Percentiles rank a stretch among this genome's conserved stretches.
Conservation (phyloP, 2,329 filamentous ascomycete genomes). For the Verticillium nonalfalfae region DNA sequence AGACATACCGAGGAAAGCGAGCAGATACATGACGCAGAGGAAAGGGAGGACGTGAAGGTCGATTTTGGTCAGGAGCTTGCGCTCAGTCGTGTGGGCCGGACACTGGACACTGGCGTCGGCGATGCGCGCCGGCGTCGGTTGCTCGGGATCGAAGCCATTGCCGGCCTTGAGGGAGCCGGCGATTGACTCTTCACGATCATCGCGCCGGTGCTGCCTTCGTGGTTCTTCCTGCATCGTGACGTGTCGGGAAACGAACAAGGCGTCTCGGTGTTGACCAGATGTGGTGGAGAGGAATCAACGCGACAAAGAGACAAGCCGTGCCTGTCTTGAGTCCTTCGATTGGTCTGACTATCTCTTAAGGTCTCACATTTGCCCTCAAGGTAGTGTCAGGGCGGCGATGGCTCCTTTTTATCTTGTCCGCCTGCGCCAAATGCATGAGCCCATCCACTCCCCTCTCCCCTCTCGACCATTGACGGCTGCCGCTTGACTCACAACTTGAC, state of each 20-base stretch:
- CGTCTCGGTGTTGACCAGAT: too few species aligned
- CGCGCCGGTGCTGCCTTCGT: neutral
- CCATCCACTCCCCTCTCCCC: neutral
- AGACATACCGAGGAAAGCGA: slow-evolving; percentile 55
- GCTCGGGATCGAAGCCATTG: neutral
- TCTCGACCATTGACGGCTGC: neutral
- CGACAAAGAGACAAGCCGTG: too few species aligned
- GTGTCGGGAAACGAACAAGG: neutral
- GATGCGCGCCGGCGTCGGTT: neutral
- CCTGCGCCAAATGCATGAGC: neutral
- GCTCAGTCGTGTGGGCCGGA: slow-evolving; percentile 54
- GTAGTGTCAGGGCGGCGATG: neutral
- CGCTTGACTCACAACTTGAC: neutral
- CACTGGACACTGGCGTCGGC: slow-evolving; percentile 20
- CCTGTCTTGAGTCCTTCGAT: too few species aligned
- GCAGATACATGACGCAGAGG: slow-evolving; percentile 64
- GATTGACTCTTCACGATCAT: neutral
- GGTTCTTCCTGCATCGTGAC: neutral
- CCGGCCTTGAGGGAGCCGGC: neutral
- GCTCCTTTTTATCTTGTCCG: neutral
- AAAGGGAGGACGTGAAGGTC: slow-evolving; percentile 68
- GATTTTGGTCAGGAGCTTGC: slow-evolving; percentile 61
- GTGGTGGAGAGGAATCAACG: too few species aligned
- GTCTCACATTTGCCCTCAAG: neutral
- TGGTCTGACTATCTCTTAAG: neutral